These are phyloP conservation scores for Suillus subalutaceus DNA, from an alignment of 768 basidiomycete species.

Conservation along the genomic window DNA sequence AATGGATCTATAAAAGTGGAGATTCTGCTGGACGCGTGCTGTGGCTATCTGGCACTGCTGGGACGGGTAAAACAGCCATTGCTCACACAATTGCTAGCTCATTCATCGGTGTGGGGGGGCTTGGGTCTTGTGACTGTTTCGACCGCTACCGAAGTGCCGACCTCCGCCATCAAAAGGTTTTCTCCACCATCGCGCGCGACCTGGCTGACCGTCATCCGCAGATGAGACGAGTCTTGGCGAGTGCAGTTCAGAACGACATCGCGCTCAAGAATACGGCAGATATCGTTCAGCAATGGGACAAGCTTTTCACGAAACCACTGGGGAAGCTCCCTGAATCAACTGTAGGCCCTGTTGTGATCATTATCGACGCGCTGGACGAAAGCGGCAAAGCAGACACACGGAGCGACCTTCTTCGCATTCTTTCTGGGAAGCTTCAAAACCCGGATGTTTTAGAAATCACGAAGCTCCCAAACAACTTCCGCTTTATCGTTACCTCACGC, in stretches of 20 bases:
- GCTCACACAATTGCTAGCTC: conserved; percentile 13
- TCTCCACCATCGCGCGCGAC: conserved; percentile 20
- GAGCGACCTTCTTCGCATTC: conserved; percentile 16
- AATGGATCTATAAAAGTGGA: conserved; percentile 4
- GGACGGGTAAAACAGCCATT: conserved; percentile 27
- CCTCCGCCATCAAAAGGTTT: conserved; percentile 14
- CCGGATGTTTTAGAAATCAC: not conserved
- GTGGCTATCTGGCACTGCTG: conserved; percentile 17
- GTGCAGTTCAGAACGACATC: conserved; percentile 1
- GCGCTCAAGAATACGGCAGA: conserved; percentile 10
- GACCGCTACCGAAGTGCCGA: conserved; percentile 14
- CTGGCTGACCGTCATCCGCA: conserved; percentile 20
- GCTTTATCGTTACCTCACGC: conserved; percentile 18
- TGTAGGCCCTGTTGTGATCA: conserved; percentile 24
- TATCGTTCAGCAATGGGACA: conserved; percentile 18
- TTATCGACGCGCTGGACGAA: conserved; percentile 30
- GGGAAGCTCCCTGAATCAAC: conserved; percentile 2
- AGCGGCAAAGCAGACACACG: conserved; percentile 11
- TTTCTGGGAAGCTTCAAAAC: not conserved
- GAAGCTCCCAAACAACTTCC: conserved; percentile 9
- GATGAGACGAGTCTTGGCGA: conserved; percentile 7
- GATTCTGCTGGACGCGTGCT: conserved; percentile 2
- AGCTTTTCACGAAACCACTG: conserved; percentile 20
- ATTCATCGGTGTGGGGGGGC: conserved; percentile 13
- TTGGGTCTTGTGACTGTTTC: conserved; percentile 18